These are phyloP conservation scores for Begonia fuchsioides DNA, from an alignment of 306 rosid species.

Conservation along the genomic window DNA sequence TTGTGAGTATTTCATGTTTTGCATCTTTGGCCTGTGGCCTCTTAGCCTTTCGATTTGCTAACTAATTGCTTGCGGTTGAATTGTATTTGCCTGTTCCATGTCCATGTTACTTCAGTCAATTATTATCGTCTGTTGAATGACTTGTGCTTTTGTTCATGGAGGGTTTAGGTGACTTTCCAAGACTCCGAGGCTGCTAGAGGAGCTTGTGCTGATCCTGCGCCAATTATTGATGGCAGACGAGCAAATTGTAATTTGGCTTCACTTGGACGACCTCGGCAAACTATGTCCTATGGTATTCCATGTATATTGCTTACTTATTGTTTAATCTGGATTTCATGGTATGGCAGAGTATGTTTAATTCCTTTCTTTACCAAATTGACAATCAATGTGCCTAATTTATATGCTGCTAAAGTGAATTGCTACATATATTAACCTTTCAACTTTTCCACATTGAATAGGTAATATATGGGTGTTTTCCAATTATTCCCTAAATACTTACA, in stretches of 20 bases:
- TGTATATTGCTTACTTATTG: background rate
- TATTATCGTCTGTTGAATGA: conserved; percentile 22
- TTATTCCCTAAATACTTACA: no score
- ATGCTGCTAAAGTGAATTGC: no score
- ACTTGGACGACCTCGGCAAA: conserved; percentile 69
- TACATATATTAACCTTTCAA: no score
- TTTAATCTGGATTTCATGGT: background rate
- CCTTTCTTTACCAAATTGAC: no score
- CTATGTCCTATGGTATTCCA: conserved; percentile 43
- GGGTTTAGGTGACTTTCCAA: conserved; percentile 97
- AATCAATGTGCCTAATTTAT: no score
- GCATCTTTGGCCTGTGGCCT: background rate
- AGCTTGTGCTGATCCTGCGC: conserved; percentile 83
- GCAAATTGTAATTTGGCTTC: conserved; percentile 95
- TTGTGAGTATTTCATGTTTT: conserved; percentile 56
- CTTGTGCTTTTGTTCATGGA: conserved; percentile 66
- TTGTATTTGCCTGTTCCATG: background rate
- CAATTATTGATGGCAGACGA: conserved; percentile 84
- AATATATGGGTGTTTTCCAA: no score
- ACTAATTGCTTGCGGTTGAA: no score
- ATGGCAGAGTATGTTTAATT: no score
- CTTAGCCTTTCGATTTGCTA: no score
- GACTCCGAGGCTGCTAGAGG: conserved; percentile 91
- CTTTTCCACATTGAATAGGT: no score
- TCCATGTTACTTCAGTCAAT: no score